A percentile compares a stretch with the other conserved stretches of the same genome.
Evolutionary conservation across 2,329 filamentous ascomycete species (phyloP).

Genomic region (Cladophialophora bantiana): DNA sequence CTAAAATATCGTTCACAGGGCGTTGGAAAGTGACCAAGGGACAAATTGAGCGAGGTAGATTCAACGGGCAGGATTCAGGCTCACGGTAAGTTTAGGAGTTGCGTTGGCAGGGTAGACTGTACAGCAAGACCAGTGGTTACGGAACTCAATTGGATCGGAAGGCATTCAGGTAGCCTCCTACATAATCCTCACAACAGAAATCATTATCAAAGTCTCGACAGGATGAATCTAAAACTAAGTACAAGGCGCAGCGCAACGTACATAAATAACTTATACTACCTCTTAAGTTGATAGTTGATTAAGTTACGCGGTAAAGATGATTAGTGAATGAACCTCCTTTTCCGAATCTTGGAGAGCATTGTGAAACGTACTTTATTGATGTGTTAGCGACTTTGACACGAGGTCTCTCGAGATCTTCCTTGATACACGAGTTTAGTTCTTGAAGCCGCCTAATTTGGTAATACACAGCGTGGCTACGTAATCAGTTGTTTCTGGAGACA

Average conservation of each 20-base stretch:
- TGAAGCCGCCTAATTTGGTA: slow-evolving; percentile 94
- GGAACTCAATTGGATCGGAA: slow-evolving; percentile 10
- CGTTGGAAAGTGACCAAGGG: neutral
- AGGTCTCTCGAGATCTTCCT: slow-evolving; percentile 94
- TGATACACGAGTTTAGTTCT: slow-evolving; percentile 93
- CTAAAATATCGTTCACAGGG: neutral
- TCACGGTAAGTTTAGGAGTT: neutral
- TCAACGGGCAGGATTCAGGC: neutral
- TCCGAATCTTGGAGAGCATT: neutral
- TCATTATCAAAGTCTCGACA: slow-evolving; percentile 20
- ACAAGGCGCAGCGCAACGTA: slow-evolving; percentile 22
- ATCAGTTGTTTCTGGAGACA: too few relatives aligned
- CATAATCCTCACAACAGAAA: slow-evolving; percentile 8
- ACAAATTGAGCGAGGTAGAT: neutral
- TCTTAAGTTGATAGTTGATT: slow-evolving; percentile 68
- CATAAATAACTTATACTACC: slow-evolving; percentile 20
- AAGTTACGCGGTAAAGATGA: slow-evolving; percentile 68
- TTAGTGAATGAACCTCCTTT: neutral
- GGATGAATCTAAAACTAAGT: slow-evolving; percentile 9
- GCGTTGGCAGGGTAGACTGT: neutral
- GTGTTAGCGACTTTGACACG: slow-evolving; percentile 96
- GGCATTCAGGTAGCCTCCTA: slow-evolving; percentile 16
- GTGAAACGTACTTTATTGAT: slow-evolving; percentile 73
- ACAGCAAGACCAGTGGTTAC: neutral
- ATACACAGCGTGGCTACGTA: too few relatives aligned